Evolutionary conservation across 2,329 filamentous ascomycete species (phyloP).

Genomic region (Verticillium dahliae): DNA sequence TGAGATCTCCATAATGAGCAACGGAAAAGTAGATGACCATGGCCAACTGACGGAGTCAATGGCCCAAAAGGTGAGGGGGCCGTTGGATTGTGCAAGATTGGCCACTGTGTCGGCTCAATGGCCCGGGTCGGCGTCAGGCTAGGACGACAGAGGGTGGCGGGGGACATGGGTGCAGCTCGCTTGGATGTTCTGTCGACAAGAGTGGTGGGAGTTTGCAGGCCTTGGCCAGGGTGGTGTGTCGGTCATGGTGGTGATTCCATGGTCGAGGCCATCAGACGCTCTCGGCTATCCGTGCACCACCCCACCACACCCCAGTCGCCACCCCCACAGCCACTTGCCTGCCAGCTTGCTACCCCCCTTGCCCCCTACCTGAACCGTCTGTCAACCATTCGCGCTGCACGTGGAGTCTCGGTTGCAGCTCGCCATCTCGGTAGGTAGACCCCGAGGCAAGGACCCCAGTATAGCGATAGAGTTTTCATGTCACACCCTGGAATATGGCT

Average conservation of each 20-base stretch:
- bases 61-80: not conserved
- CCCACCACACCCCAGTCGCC: not conserved
- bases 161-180: not conserved
- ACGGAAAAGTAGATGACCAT: not conserved
- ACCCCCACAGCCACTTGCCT: not conserved
- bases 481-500: not conserved
- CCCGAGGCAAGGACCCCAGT: not conserved
- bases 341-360: too few relatives aligned
- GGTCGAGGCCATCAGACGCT: not conserved
- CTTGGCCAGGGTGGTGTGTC: not conserved
- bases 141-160: not conserved
- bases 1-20: not conserved
- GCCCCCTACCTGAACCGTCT: not conserved
- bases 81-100: not conserved
- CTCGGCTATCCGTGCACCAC: not conserved
- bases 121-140: not conserved
- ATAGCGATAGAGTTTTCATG: not conserved
- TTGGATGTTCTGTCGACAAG: not conserved
- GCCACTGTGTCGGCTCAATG: not conserved
- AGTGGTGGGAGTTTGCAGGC: not conserved
- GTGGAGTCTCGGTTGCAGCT: not conserved
- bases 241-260: not conserved
- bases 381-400: not conserved
- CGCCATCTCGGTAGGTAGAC: not conserved
- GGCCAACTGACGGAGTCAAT: not conserved